phyloP scores from a whole-genome alignment of 1,139 yeast genomes.

The Hemisphaericaspora subhashii region DNA sequence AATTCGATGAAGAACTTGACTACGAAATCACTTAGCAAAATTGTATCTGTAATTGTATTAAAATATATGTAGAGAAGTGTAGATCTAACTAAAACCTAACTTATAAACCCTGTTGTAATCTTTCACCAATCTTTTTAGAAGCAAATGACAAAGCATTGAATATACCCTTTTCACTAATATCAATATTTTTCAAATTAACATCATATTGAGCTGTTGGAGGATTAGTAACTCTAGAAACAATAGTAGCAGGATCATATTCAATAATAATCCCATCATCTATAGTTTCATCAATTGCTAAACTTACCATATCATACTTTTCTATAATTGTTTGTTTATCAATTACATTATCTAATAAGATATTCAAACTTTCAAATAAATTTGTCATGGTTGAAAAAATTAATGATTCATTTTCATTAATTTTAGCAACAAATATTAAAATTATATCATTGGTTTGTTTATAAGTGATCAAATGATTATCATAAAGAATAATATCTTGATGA shows the following conservation, averaged over 20 bases:
- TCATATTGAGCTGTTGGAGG: constrained; percentile 54
- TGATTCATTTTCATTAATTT: constrained; percentile 80
- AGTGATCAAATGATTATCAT: constrained; percentile 74
- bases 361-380: constrained; percentile 80
- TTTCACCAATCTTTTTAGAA: constrained; percentile 79
- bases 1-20: no score
- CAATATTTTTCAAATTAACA: constrained; percentile 64
- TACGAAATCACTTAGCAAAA: no score
- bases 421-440: constrained; percentile 69
- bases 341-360: constrained; percentile 69
- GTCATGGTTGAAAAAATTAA: constrained; percentile 74
- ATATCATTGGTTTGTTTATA: constrained; percentile 85
- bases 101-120: constrained; percentile 74
- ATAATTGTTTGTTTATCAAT: constrained; percentile 77
- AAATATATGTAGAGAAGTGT: not conserved
- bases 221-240: constrained; percentile 85
- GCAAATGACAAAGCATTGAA: constrained; percentile 90
- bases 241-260: constrained; percentile 84
- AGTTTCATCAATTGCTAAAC: constrained; percentile 87
- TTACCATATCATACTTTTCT: constrained; percentile 82
- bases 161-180: constrained; percentile 83
- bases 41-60: not conserved
- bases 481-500: constrained; percentile 76
- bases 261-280: constrained; percentile 89
- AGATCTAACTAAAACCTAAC: not conserved